Evolutionary conservation across 1,284 basidiomycete genomes (phyloP), one percentile per base, ranked within the genome.

Genomic region (Phellopilus nigrolimitatus): DNA sequence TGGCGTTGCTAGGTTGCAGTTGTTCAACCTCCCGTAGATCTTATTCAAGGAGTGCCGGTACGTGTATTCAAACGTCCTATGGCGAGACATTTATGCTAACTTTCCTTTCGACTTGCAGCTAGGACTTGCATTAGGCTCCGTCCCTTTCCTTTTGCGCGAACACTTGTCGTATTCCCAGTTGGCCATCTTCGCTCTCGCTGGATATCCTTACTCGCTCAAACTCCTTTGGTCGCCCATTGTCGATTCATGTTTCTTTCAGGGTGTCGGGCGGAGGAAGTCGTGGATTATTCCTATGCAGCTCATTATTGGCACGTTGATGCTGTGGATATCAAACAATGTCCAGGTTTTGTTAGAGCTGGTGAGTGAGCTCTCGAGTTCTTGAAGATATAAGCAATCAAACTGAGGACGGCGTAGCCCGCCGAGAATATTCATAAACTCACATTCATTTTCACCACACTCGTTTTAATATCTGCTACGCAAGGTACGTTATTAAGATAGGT

Each of bases 221-320:
- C 73, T 99, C 50, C 70, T 99, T 57, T 99, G 97, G 95, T 95
- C 93, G 21, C 97, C 97, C 38, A 89, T 99, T 58, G 93, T 99
- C 53, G 97, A 99, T 66, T 91, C 94, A 3, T 74, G 88, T 57
- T 99, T 90, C 66, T 76, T 90, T 59, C 73, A 81, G 38, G 81
- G 80, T 43, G 65, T 95, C 54, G 97, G 97, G 15, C 82, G 97
- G 49, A 78, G 97, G 57, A 99, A 98, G 70, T 94, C 90, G 55
- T 99, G 97, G 97, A 97, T 99, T 63, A 88, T 99, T 55, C 97
- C 97, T 39, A 95, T 99, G 73, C 97, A 99, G 68, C 67, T 86
- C 25, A 80, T 95, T 57, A 90, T 98, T 40, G 97, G 94, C 22
- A 73, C 82, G 42, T 74, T 93, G 58, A 90, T 99, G 83, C 75